phyloP scores from a whole-genome alignment of 305 asterid species.

The Solanum hybrid region DNA sequence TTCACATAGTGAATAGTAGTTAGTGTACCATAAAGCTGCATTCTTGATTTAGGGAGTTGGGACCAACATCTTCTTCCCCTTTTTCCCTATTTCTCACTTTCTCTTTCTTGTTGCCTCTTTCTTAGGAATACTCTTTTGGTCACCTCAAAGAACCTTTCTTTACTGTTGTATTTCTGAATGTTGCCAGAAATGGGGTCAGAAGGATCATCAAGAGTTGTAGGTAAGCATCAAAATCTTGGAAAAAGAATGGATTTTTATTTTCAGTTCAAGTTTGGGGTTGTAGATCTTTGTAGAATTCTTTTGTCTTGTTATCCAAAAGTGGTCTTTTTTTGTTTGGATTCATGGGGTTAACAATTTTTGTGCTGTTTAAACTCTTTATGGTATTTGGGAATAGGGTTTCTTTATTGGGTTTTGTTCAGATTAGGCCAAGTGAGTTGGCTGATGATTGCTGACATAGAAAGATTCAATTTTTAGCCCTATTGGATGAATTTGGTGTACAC shows the following conservation, averaged over 20 bases:
- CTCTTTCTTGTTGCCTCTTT: not conserved
- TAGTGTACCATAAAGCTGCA: not conserved
- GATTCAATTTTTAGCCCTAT: slow-evolving; percentile 2
- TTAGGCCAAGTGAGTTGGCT: not conserved
- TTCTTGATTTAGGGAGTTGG: not conserved
- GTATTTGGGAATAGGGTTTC: not conserved
- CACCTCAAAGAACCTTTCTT: not conserved
- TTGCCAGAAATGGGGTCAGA: slow-evolving; percentile 49
- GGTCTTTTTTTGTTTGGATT: not conserved
- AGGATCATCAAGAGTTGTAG: slow-evolving; percentile 53
- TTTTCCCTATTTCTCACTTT: not conserved
- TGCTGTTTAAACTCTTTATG: not conserved
- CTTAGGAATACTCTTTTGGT: not conserved
- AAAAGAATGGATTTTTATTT: not conserved
- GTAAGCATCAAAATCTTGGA: slow-evolving; percentile 27
- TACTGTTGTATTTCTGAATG: slow-evolving; percentile 10
- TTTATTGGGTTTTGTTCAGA: not conserved
- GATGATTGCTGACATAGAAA: not conserved
- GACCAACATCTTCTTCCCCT: not conserved
- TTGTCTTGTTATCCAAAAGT: not conserved
- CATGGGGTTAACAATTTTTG: not conserved
- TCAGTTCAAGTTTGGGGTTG: not conserved
- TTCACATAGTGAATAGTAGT: not conserved
- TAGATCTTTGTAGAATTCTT: not conserved
- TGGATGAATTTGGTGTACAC: not conserved